Evolutionary conservation across 495 filamentous ascomycete species (phyloP).

Genomic region (Aspergillus taichungensis): DNA sequence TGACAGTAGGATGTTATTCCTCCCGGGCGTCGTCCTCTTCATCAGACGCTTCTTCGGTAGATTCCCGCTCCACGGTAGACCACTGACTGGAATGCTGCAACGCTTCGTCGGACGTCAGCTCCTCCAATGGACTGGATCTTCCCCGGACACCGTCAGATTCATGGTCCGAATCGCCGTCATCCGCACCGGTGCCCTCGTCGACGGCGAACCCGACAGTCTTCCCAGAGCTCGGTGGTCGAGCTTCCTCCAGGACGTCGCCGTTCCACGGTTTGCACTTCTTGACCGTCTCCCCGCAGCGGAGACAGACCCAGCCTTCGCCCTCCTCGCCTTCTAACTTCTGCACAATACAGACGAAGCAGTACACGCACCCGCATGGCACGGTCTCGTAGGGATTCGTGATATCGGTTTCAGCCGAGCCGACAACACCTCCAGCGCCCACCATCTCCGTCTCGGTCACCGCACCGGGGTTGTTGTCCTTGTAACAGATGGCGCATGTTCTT

Average conservation of each 20-base stretch:
- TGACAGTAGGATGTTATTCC: background rate
- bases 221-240: conserved; percentile 35
- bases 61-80: conserved; percentile 26
- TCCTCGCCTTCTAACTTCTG: conserved; percentile 85
- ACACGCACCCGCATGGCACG: conserved; percentile 82
- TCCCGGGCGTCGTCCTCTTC: conserved; percentile 3
- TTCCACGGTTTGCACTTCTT: conserved; percentile 90
- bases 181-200: conserved; percentile 25
- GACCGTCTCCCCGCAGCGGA: conserved; percentile 77
- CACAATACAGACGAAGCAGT: conserved; percentile 96
- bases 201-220: conserved; percentile 68
- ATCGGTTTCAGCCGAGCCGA: conserved; percentile 86
- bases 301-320: conserved; percentile 91
- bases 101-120: conserved; percentile 26
- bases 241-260: conserved; percentile 69
- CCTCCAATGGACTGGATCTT: conserved; percentile 18
- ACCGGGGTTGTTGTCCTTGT: conserved; percentile 75
- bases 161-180: conserved; percentile 7
- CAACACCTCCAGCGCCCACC: conserved; percentile 58
- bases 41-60: conserved; percentile 6
- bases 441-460: conserved; percentile 59
- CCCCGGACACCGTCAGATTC: conserved; percentile 1
- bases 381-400: conserved; percentile 95
- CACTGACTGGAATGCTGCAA: conserved; percentile 31
- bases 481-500: conserved; percentile 96